These are phyloP conservation scores for Auricularia sp. DNA, from an alignment of 768 basidiomycete species.

Conservation along the genomic window DNA sequence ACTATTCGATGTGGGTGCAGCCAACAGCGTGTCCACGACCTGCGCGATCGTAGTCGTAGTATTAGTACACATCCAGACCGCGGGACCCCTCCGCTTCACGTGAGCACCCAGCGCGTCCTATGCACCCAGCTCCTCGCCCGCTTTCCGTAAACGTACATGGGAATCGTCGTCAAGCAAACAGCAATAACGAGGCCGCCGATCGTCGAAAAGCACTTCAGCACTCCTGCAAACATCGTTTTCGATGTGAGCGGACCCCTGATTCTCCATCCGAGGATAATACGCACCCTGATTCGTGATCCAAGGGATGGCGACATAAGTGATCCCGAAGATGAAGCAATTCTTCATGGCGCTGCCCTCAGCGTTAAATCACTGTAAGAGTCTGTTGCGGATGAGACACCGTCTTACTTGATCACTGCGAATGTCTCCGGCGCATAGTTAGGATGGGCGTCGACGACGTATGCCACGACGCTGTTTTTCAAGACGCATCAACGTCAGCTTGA, in stretches of 20 bases:
- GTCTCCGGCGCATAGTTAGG: constrained; percentile 7
- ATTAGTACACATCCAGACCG: too few species aligned
- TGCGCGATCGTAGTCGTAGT: too few species aligned
- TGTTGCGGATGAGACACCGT: not conserved
- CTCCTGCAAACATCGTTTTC: constrained; percentile 14
- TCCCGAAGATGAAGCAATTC: constrained; percentile 10
- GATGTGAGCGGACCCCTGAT: too few species aligned
- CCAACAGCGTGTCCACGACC: too few species aligned
- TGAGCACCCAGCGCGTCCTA: too few species aligned
- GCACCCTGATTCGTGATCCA: constrained; percentile 8
- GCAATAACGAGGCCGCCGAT: constrained; percentile 30
- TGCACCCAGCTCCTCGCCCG: constrained; percentile 29
- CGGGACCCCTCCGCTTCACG: too few species aligned
- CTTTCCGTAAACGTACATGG: constrained; percentile 37
- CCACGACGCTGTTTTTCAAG: not conserved
- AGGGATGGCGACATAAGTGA: constrained; percentile 9
- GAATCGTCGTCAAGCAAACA: constrained; percentile 32
- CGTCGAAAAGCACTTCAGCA: constrained; percentile 30
- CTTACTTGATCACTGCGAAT: constrained; percentile 8
- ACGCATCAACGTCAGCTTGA: not conserved
- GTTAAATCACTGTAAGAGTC: too few species aligned
- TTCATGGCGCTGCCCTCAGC: constrained; percentile 4
- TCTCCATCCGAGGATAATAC: constrained; percentile 6
- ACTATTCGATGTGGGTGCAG: too few species aligned
- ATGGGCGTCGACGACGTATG: constrained; percentile 9